phyloP scores from a whole-genome alignment of 768 basidiomycete genomes.

The Lactarius sp. region DNA sequence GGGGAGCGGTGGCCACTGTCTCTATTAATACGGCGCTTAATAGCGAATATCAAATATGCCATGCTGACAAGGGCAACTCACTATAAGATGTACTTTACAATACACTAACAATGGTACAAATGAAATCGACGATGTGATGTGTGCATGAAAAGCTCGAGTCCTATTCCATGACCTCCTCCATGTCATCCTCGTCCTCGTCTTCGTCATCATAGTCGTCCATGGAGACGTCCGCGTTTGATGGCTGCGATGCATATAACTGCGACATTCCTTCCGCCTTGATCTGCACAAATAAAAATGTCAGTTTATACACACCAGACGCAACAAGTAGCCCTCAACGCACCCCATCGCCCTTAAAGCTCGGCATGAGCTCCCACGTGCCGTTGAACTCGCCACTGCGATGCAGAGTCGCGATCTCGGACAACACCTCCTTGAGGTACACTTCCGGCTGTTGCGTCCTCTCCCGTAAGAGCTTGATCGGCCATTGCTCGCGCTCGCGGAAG shows the following conservation, averaged over 20 bases:
- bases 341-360: conserved; percentile 62
- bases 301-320: not conserved
- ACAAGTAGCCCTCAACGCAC: conserved; percentile 33
- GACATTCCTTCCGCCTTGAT: conserved; percentile 35
- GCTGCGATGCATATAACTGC: conserved; percentile 26
- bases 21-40: no score
- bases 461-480: conserved; percentile 72
- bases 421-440: conserved; percentile 77
- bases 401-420: conserved; percentile 69
- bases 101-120: conserved; percentile 2
- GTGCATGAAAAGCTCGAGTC: conserved; percentile 13
- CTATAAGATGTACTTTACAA: not conserved
- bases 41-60: no score
- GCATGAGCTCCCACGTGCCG: conserved; percentile 75
- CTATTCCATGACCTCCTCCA: conserved; percentile 63
- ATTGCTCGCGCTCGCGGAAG: conserved; percentile 76
- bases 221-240: conserved; percentile 34
- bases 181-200: conserved; percentile 57
- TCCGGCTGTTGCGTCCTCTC: conserved; percentile 85
- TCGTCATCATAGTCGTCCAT: conserved; percentile 54
- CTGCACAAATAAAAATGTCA: conserved; percentile 25
- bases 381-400: conserved; percentile 78
- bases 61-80: not conserved
- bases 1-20: no score
- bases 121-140: conserved; percentile 3